Evolutionary conservation across 2,329 filamentous ascomycete species (phyloP).

Genomic region (Grosmannia clavigera): DNA sequence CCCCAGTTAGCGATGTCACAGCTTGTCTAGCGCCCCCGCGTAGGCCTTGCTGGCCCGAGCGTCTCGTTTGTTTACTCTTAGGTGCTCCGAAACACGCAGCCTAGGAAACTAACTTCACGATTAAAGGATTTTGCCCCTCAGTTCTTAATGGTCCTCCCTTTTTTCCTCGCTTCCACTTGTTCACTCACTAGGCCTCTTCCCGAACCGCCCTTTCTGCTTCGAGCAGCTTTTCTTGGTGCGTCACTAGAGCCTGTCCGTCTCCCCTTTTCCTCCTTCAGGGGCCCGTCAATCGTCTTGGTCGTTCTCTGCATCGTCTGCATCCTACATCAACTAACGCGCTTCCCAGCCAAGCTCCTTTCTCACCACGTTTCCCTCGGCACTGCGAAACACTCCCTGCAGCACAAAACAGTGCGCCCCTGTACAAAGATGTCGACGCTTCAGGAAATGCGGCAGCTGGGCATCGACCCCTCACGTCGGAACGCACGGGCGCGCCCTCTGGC

Average conservation of each 20-base stretch:
- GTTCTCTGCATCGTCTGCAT: background rate
- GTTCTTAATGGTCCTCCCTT: background rate
- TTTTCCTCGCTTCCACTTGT: background rate
- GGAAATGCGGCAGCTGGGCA: conserved; percentile 33
- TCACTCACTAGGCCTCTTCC: background rate
- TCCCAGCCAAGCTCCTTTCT: background rate
- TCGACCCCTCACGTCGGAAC: conserved; percentile 79
- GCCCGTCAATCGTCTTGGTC: background rate
- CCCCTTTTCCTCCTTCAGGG: background rate
- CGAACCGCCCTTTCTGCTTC: background rate
- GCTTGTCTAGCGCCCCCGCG: background rate
- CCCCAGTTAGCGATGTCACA: background rate
- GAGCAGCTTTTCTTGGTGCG: background rate
- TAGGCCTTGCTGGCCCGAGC: conserved; percentile 9
- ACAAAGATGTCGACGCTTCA: conserved; percentile 8
- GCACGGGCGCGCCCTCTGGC: conserved; percentile 68
- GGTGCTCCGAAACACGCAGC: conserved; percentile 4
- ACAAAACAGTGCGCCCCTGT: background rate
- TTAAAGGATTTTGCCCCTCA: conserved; percentile 4
- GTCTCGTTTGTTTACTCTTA: conserved; percentile 14
- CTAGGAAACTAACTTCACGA: background rate
- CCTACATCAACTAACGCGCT: background rate
- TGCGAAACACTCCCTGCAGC: background rate
- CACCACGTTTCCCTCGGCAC: background rate
- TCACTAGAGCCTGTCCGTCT: background rate